Base-by-base conservation (phyloP, 2,329 filamentous ascomycete genomes). In the Clarireedia homoeocarpa region DNA sequence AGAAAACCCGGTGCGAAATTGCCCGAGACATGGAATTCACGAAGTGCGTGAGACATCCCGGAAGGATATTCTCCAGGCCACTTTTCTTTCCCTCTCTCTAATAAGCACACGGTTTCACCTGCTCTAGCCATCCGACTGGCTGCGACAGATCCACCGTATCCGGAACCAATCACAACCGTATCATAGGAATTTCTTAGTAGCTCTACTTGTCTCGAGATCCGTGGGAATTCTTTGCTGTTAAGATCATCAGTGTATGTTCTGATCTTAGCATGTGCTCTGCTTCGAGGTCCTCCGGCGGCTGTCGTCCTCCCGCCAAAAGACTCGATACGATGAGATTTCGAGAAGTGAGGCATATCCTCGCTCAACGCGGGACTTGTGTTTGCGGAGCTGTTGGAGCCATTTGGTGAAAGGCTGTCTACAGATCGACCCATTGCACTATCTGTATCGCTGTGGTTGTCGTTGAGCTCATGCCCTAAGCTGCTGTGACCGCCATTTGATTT, bases 31-130 rank as follows among this genome's bases (percentile, higher is more conserved):
- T 82, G 81, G 20, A 84, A 64, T 63, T 86, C 75, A 17, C 71
- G 71, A 12, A 76, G 59, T 0, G 77, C 73, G 6, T 83, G 75
- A 1, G 66, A 55, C 0, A 77, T 63, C 0, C 71, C 74, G 24
- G 70, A 73, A 0, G 83, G 83, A 60, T 83, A 86, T 66, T 86
- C 82, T 4, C 83, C 83, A 1, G 83, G 83, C 84, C 82, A 86
- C 59, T 74, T 77, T 69, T 88, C 84, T 56, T 77, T 73, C 2
- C 84, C 85, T 17, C 81, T 73, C 66, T 88, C 85, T 1, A 88
- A 73, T 17, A 88, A 69, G 58, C 83, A 86, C 1, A 88, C 84
- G 2, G 73, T 77, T 65, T 84, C 75, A 2, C 73, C 78, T 1
- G 78, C 78, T 53, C 84, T 76, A 3, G 83, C 79, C 77, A 86